Evolutionary conservation across 73 alveolate genomes (phyloP).

Genomic region (Paraurostyla sp.): DNA sequence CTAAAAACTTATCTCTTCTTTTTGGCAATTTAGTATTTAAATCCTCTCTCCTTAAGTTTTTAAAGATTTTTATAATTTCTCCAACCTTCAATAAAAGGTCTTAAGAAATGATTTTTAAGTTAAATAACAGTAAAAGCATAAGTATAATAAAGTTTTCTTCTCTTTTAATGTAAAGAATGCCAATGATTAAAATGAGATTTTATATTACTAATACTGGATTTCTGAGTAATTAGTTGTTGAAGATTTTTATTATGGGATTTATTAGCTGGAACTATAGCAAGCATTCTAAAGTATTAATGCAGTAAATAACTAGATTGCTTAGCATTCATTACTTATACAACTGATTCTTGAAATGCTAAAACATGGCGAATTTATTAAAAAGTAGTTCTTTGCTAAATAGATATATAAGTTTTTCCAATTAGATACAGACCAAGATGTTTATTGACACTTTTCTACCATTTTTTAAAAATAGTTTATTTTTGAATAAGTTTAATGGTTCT

Average conservation of each 20-base stretch:
- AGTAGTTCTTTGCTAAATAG: neutral
- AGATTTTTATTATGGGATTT: neutral
- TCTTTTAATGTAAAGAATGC: neutral
- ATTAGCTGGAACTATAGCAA: neutral
- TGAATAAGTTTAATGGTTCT: neutral
- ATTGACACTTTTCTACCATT: conserved; percentile 1
- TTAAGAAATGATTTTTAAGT: neutral
- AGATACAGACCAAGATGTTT: neutral
- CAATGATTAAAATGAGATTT: neutral
- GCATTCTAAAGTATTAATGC: neutral
- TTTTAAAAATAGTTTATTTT: neutral
- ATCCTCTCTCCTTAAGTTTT: neutral
- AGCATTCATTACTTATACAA: neutral
- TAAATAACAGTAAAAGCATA: conserved; percentile 32
- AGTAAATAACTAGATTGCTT: neutral
- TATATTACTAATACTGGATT: too few relatives aligned
- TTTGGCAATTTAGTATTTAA: neutral
- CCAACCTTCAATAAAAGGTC: neutral
- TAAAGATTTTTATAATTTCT: neutral
- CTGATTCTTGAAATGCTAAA: neutral
- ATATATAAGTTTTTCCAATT: neutral
- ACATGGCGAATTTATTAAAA: neutral
- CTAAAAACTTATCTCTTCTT: neutral
- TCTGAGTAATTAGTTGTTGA: neutral
- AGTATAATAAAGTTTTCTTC: neutral